Base-by-base conservation (phyloP, 805 yeast species). In the Candida yuanshanica region DNA sequence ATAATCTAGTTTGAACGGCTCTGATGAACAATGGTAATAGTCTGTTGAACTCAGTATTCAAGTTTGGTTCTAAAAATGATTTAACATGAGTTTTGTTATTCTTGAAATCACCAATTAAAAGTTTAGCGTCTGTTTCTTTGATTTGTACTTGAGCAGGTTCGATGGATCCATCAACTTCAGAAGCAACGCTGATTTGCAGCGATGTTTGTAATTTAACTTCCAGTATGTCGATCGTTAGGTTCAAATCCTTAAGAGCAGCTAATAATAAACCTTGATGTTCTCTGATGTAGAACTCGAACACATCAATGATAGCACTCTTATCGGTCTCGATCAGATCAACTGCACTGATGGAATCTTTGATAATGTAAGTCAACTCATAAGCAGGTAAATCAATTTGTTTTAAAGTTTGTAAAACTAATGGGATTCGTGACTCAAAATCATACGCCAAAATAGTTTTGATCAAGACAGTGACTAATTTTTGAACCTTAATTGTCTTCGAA, bases 191-290 rank as follows among this genome's bases (percentile, higher is more conserved):
- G 36, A 43, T 47, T 20, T 50, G 44, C 38, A 88, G 62, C 1
- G 90, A 79, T 1, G 83, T 72, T 62, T 86, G 84, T 35, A 87
- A 64, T 40, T 73, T 70, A 69, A 88, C 74, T 64, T 82, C 90
- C 22, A 81, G 63, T 5, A 67, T 49, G 22, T 72, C 77, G 4
- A 76, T 44, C 16, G 63, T 52, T 17, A 71, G 40, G 16, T 62
- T 56, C 18, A 61, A 40, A 2, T 68, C 58, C 2, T 55, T 48
- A 37, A 77, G 53, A 20, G 65, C 62, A n/a, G 57, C 49, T n/a
- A 66, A 32, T 34, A 77, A 68, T 17, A 66, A 45, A 3, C 58
- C 64, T 44, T 69, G 64, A 39, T 73, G 58, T 5, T 53, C 50
- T 7, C 55, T 51, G 26, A 69, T 50, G 34, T 68, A 59, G 44